Conservation (phyloP, 352 stramenopile species). For the Pythium sp. region DNA sequence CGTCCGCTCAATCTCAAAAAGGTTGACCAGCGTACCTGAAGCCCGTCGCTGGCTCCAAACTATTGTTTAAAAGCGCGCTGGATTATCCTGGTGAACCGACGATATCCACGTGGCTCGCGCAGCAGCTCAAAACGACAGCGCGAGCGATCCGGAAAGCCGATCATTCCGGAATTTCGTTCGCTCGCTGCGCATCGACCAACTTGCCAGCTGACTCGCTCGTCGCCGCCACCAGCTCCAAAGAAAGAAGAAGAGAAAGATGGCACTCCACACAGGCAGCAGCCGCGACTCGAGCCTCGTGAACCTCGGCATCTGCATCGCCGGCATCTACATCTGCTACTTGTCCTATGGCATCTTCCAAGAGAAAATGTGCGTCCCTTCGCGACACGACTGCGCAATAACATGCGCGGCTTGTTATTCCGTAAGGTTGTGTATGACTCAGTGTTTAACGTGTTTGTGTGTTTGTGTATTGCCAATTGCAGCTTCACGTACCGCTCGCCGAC, state of each 20-base stretch:
- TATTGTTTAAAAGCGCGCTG: neutral
- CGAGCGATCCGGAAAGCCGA: neutral
- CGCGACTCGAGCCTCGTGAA: conserved; percentile 74
- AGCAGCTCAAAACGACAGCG: neutral
- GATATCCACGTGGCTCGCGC: neutral
- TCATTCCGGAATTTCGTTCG: conserved; percentile 6
- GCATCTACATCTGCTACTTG: conserved; percentile 92
- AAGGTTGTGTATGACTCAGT: neutral
- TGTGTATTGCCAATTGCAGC: conserved; percentile 24
- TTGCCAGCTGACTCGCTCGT: neutral
- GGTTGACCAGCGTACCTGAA: neutral
- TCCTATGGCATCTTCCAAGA: conserved; percentile 93
- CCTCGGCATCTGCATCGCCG: conserved; percentile 79
- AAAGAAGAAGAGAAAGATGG: conserved; percentile 22
- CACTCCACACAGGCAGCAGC: conserved; percentile 37
- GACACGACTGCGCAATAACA: neutral
- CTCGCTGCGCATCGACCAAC: neutral
- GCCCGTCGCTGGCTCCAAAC: neutral
- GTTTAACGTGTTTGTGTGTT: neutral
- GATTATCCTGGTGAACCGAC: neutral
- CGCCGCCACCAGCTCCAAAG: neutral
- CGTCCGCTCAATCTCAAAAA: neutral
- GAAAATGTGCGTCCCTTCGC: conserved; percentile 76
- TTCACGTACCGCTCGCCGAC: conserved; percentile 83
- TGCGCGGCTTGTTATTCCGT: neutral